Percentiles rank a stretch among this genome's conserved stretches.
Conservation (phyloP, 352 stramenopile species). For the Phytophthora capsici region DNA sequence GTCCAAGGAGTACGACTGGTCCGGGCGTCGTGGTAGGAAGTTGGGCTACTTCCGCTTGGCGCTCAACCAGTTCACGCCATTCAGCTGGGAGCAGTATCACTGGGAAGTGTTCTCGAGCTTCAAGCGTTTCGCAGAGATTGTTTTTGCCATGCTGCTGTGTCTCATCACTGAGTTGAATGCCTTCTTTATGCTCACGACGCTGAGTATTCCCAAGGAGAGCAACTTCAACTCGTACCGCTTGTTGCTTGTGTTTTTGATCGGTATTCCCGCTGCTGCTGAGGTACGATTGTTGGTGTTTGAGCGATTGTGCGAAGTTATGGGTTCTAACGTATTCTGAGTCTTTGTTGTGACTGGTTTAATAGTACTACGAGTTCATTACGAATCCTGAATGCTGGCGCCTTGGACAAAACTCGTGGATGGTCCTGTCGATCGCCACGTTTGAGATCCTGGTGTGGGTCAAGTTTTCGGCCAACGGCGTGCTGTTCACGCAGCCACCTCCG, state of each 20-base stretch:
- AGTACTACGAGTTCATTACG: constrained; percentile 89
- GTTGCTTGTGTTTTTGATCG: constrained; percentile 79
- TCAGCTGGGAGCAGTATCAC: constrained; percentile 89
- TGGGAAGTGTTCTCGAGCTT: constrained; percentile 94
- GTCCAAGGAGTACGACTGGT: constrained; percentile 92
- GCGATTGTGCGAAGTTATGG: background rate
- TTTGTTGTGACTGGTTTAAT: constrained; percentile 2
- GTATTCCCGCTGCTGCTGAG: constrained; percentile 81
- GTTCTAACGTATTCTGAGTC: constrained; percentile 1
- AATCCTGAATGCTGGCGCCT: constrained; percentile 80
- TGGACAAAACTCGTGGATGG: constrained; percentile 87
- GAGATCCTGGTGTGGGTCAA: constrained; percentile 87
- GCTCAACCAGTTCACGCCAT: constrained; percentile 90
- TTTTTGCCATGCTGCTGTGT: constrained; percentile 89
- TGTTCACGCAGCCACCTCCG: constrained; percentile 68
- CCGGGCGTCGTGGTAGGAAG: constrained; percentile 77
- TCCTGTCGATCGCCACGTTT: constrained; percentile 77
- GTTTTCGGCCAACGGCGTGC: constrained; percentile 65
- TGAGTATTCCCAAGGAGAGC: constrained; percentile 88
- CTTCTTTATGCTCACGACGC: constrained; percentile 92
- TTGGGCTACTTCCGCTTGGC: constrained; percentile 67
- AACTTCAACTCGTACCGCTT: constrained; percentile 87
- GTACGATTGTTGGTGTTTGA: constrained; percentile 29
- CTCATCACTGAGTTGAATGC: constrained; percentile 92
- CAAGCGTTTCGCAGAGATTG: constrained; percentile 83